Evolutionary conservation across 169 alveolate genomes (phyloP).

Genomic region (Plasmodium blacklocki): DNA sequence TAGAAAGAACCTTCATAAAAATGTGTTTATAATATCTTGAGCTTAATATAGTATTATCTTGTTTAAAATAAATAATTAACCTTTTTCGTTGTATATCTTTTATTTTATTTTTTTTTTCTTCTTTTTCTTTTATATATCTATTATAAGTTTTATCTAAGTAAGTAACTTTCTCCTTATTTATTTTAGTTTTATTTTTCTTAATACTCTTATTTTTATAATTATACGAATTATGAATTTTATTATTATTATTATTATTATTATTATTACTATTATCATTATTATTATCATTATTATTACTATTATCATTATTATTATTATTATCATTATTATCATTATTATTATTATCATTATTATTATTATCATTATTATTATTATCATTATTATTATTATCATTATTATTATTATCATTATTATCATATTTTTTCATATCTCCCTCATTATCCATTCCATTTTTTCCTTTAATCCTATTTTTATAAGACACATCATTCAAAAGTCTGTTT

Average conservation of each 20-base stretch:
- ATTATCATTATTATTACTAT: too few species aligned
- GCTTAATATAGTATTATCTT: constrained; percentile 7
- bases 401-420: too few species aligned
- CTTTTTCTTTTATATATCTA: neutral
- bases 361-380: neutral
- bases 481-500: neutral
- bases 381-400: too few species aligned
- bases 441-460: neutral
- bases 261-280: too few species aligned
- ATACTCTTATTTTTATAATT: neutral
- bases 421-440: too few species aligned
- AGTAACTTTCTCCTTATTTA: neutral
- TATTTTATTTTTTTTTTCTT: neutral
- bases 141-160: neutral
- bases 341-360: neutral
- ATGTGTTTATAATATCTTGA: neutral
- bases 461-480: neutral
- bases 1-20: neutral
- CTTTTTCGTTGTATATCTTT: neutral
- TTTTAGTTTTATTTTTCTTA: neutral
- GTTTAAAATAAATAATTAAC: constrained; percentile 29
- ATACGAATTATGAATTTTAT: neutral
- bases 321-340: too few species aligned
- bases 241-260: too few species aligned
- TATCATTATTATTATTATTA: too few species aligned